Base-by-base conservation (phyloP, 805 yeast genomes). In the Lipomyces sp. region DNA sequence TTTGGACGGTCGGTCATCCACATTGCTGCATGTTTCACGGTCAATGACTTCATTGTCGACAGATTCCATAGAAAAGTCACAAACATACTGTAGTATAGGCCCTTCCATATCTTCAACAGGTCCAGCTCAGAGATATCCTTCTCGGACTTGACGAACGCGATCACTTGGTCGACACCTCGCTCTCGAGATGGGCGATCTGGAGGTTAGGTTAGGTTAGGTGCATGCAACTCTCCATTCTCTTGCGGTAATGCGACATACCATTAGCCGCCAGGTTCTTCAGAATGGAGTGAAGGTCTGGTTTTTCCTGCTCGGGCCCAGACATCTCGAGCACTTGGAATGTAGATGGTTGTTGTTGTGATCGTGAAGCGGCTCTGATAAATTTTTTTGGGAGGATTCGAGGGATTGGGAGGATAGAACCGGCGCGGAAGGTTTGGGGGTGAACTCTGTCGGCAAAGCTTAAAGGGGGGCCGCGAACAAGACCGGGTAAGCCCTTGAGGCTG, bases 1-100 rank as follows among this genome's bases (percentile, higher is more conserved):
- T 84, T 76, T 24, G 96, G 95, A 64, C 90, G 80, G 68, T 93
- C 98, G 65, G 95, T 79, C 71, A 84, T 88, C 98, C 98, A 93
- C 95, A 93, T 87, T 10, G 95, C 80, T 57, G 21, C 19, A 16
- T 6, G 18, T n/a, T n/a, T n/a, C n/a, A n/a, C n/a, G n/a, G n/a
- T n/a, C n/a, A n/a, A n/a, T n/a, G n/a, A n/a, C n/a, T n/a, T n/a
- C n/a, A n/a, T n/a, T n/a, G n/a, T n/a, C n/a, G n/a, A n/a, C n/a
- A n/a, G n/a, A n/a, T n/a, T n/a, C n/a, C n/a, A n/a, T n/a, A n/a
- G n/a, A 19, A 43, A 28, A 5, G 11, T 19, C 13, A 7, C 24
- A 11, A 19, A 38, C 54, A 13, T 43, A 57, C 61, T 58, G 65
- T 76, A 93, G 69, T 84, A 93, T 36, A 93, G 74, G n/a, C 98